phyloP scores from a whole-genome alignment of 2,329 filamentous ascomycete species.

The Colletotrichum lupini region DNA sequence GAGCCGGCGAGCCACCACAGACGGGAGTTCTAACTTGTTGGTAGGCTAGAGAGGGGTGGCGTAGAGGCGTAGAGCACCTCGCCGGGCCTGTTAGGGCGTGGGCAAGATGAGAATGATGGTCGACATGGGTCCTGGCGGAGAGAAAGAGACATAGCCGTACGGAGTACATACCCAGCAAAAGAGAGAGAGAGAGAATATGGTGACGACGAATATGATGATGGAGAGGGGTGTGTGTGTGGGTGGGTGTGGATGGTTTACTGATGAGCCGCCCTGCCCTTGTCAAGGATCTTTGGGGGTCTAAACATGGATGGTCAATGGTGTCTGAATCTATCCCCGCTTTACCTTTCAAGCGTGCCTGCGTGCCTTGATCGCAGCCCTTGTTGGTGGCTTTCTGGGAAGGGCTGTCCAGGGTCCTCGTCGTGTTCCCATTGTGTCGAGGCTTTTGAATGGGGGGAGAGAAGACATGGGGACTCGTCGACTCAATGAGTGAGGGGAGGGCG shows the following conservation, averaged over 20 bases:
- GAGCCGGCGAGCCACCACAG: background rate
- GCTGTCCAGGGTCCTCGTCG: background rate
- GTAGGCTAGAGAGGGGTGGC: background rate
- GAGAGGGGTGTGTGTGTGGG: background rate
- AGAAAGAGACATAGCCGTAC: background rate
- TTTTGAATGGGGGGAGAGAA: background rate
- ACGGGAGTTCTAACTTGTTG: background rate
- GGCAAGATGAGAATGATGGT: background rate
- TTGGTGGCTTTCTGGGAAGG: background rate
- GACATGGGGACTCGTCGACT: too few relatives aligned
- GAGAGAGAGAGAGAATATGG: background rate
- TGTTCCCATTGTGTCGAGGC: background rate
- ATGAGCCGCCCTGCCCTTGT: constrained; percentile 3
- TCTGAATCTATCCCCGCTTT: constrained; percentile 24
- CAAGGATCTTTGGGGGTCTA: constrained; percentile 7
- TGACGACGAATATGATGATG: background rate
- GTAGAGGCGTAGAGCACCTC: background rate
- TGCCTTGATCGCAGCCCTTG: constrained; percentile 8
- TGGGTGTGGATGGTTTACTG: background rate
- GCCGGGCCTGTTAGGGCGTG: background rate
- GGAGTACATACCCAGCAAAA: background rate
- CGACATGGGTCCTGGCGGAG: background rate
- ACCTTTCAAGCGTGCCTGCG: constrained; percentile 19
- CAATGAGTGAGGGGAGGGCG: too few relatives aligned
- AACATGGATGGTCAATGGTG: constrained; percentile 11